These are phyloP conservation scores for Backusella tuberculispora DNA, from an alignment of 192 early-diverging fungal species.

Conservation along the genomic window DNA sequence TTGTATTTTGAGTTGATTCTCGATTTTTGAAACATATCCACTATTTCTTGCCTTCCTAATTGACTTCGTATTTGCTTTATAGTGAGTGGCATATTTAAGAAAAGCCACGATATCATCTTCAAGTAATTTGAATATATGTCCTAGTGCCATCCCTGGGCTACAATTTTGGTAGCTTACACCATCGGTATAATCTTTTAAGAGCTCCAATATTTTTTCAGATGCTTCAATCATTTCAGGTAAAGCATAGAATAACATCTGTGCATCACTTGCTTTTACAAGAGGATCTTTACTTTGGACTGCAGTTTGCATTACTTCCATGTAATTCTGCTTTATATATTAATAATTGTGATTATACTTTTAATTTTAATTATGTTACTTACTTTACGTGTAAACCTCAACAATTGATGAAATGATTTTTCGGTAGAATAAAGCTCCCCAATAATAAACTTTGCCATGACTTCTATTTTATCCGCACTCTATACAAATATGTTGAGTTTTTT, in stretches of 20 bases:
- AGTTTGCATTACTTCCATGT: constrained; percentile 40
- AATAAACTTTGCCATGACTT: constrained; percentile 31
- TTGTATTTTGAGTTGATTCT: constrained; percentile 14
- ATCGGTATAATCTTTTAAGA: constrained; percentile 4
- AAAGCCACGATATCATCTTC: constrained; percentile 36
- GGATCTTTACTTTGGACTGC: constrained; percentile 33
- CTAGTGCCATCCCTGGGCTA: constrained; percentile 18
- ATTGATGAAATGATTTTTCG: constrained; percentile 39
- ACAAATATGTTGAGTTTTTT: neutral
- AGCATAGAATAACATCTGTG: constrained; percentile 42
- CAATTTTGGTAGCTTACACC: neutral
- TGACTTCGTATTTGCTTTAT: constrained; percentile 26
- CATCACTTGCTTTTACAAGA: constrained; percentile 39
- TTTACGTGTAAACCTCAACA: constrained; percentile 45
- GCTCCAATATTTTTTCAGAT: constrained; percentile 30
- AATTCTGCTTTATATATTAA: constrained; percentile 26
- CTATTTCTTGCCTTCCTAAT: constrained; percentile 37
- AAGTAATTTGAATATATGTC: constrained; percentile 34
- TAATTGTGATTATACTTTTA: neutral
- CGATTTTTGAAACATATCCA: constrained; percentile 25
- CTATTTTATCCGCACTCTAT: neutral
- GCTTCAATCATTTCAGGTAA: constrained; percentile 37
- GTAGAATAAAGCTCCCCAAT: constrained; percentile 35
- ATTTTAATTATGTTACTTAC: constrained; percentile 27
- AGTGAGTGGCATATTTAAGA: constrained; percentile 43